phyloP scores from a whole-genome alignment of 1,284 basidiomycete genomes.

The Sporisorium exsertum region DNA sequence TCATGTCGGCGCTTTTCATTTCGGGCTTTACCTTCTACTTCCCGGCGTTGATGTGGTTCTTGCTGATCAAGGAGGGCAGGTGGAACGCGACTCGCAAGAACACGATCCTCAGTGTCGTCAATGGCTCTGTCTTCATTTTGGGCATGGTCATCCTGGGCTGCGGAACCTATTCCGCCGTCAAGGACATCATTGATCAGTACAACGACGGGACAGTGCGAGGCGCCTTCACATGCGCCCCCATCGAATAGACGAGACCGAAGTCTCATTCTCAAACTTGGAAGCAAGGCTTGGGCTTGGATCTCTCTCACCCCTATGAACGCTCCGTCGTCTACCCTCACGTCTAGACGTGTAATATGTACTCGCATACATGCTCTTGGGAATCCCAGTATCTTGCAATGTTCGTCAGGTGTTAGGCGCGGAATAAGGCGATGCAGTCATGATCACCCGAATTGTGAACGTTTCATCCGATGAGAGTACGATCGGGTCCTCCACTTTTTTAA shows the following conservation, averaged over 20 bases:
- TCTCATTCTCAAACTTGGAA: background rate
- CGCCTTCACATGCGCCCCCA: slow-evolving; percentile 43
- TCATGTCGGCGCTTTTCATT: slow-evolving; percentile 55
- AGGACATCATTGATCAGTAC: slow-evolving; percentile 48
- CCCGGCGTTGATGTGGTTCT: slow-evolving; percentile 72
- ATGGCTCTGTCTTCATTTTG: slow-evolving; percentile 46
- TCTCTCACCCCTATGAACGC: background rate
- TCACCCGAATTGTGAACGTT: background rate
- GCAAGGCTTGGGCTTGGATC: slow-evolving; percentile 2
- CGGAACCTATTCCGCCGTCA: slow-evolving; percentile 49
- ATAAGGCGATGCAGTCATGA: background rate
- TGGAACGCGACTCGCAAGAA: slow-evolving; percentile 48
- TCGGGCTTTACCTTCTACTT: slow-evolving; percentile 60
- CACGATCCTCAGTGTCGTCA: slow-evolving; percentile 42
- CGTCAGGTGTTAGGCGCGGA: background rate
- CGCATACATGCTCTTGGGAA: slow-evolving; percentile 10
- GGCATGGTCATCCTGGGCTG: slow-evolving; percentile 53
- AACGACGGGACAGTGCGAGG: slow-evolving; percentile 27
- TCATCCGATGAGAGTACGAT: background rate
- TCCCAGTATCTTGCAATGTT: background rate
- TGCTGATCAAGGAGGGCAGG: slow-evolving; percentile 50
- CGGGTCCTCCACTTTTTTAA: slow-evolving; percentile 5
- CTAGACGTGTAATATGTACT: slow-evolving; percentile 24
- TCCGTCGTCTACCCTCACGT: slow-evolving; percentile 10
- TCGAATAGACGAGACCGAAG: slow-evolving; percentile 11